Evolutionary conservation across 108 stramenopile species (phyloP), one percentile per base, ranked within the genome.

Genomic region (Cylindrotheca closterium): DNA sequence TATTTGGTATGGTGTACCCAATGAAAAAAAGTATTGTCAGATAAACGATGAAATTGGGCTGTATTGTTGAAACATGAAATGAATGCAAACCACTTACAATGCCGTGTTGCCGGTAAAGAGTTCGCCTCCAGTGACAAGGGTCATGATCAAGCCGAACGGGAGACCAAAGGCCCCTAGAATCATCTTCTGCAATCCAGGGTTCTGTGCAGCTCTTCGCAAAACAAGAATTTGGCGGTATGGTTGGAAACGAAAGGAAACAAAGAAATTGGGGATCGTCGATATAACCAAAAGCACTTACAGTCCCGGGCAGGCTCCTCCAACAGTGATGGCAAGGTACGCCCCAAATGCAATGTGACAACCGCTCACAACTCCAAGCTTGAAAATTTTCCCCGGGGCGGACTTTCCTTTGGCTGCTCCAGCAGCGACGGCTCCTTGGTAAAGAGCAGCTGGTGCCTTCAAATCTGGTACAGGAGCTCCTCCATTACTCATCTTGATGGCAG

Each of bases 341-440:
- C 94, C 94, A 64, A 95, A 88, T 3, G 75, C 94, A 78, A 95
- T 92, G 63, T 95, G 91, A 60, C 79, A 79, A 53, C 94, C 94
- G 52, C 84, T 75, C 53, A 88, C 88, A 46, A 94, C 79, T 5
- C 88, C 93, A 17, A 91, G 85, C 77, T 81, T 91, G 59, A 94
- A 91, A 48, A 89, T 91, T 61, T 94, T 87, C 18, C 45, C 68
- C 71, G 78, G 84, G 24, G 79, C 34, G 47, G 68, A 78, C 30
- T 82, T 77, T 24, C 86, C 85, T 55, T 93, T 93, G 46, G 86
- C 84, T 23, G 79, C 85, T 51, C 91, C 91, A 26, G 86, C 86
- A 30, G 86, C 84, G 47, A 90, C 89, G 30, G 89, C 86, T 22
- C 89, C 86, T 45, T 85, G 78, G 51, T 90, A 90, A 22, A 90